These are phyloP conservation scores for Rhododendron henanense DNA, from an alignment of 148 eudicot species.

Conservation along the genomic window DNA sequence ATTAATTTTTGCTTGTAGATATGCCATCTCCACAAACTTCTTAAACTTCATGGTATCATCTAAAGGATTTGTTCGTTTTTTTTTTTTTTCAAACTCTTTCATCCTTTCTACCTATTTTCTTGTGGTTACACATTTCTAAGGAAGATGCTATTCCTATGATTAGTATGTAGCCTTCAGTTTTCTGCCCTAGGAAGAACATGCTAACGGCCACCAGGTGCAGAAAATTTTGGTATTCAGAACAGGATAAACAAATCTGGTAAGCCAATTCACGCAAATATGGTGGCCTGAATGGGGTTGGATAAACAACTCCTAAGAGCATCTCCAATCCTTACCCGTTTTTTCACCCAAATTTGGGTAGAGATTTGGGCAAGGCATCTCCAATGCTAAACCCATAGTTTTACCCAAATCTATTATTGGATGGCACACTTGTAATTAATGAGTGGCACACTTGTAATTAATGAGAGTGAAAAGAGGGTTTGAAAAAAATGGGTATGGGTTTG, in stretches of 20 bases:
- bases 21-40: neutral
- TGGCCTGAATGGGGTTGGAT: neutral
- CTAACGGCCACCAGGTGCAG: neutral
- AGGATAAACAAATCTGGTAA: neutral
- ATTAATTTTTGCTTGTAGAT: neutral
- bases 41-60: neutral
- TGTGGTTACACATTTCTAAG: neutral
- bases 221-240: neutral
- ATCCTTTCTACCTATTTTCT: neutral
- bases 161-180: neutral
- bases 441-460: no score
- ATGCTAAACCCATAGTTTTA: no score
- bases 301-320: neutral
- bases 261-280: neutral
- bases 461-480: no score
- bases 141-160: neutral
- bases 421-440: no score
- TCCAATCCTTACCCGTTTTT: no score
- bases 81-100: neutral
- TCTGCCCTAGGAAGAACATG: neutral
- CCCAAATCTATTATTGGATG: no score
- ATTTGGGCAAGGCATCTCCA: no score
- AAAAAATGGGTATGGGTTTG: no score
- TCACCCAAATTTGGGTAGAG: no score
- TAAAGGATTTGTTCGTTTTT: neutral